Percentiles rank a stretch among this genome's conserved stretches.
phyloP scores from a whole-genome alignment of 768 basidiomycete genomes.

The Favolaschia claudopus region DNA sequence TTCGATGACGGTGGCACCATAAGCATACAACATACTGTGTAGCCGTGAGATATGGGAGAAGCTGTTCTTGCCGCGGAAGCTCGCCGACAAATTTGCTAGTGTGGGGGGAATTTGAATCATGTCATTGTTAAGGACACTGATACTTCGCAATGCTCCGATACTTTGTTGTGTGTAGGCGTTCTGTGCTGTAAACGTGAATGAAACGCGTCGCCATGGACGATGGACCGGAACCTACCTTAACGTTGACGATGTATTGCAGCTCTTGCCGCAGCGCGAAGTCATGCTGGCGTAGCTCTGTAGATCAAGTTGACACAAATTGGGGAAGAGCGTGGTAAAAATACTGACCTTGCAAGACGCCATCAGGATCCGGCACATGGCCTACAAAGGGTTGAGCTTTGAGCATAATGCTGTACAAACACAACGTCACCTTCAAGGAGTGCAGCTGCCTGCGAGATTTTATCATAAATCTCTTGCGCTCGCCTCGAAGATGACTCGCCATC shows the following conservation, averaged over 20 bases:
- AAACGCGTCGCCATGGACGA: conserved; percentile 2
- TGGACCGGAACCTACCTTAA: conserved; percentile 52
- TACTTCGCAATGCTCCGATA: conserved; percentile 71
- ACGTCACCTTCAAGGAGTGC: conserved; percentile 59
- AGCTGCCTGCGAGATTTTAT: conserved; percentile 60
- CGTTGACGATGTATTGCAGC: conserved; percentile 59
- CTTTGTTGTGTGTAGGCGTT: conserved; percentile 77
- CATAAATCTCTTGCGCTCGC: conserved; percentile 66
- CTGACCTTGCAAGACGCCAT: conserved; percentile 61
- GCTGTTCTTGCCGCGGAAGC: conserved; percentile 77
- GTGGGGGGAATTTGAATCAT: conserved; percentile 76
- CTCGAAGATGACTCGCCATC: conserved; percentile 64
- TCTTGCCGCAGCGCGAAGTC: conserved; percentile 71
- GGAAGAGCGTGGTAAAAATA: background rate
- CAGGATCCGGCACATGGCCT: conserved; percentile 58
- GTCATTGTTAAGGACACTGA: conserved; percentile 83
- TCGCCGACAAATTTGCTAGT: conserved; percentile 71
- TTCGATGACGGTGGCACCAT: conserved; percentile 90
- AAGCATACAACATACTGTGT: conserved; percentile 91
- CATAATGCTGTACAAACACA: background rate
- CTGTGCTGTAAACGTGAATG: conserved; percentile 49
- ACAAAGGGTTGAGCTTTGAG: background rate
- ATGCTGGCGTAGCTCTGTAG: conserved; percentile 66
- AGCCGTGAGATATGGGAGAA: conserved; percentile 92
- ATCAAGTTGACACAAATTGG: background rate